Evolutionary conservation across 257 asterid genomes (phyloP), one percentile per base, ranked within the genome.

Genomic region (Solanum rostratum): DNA sequence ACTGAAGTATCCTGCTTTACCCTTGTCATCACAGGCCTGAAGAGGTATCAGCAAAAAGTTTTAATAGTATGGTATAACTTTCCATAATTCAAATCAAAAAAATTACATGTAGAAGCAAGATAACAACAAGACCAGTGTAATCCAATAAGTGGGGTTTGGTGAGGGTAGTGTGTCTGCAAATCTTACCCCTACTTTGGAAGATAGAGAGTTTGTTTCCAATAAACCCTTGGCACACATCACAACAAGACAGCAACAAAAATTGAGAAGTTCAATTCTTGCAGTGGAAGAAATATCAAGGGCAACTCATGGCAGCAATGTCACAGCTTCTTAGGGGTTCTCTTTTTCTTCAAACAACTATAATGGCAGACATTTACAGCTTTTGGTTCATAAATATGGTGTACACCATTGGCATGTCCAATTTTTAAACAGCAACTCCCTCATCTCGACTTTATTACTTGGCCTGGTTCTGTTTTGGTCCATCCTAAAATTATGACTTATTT

Each of bases 1-100:
- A 83, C 83, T 78, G 92, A 79, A 78, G 88, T 74, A 85, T 84
- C 84, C 89, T 87, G 89, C 84, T 91, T 90, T 24, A 85, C 85
- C 83, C 89, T 90, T 52, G 93, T 80, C 82, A 15, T 73, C 19
- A 59, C 84, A 6, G 92, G 88, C 89, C 99, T 94, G 92, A 52
- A 79, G 62, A 80, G 62, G 73, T 87, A 37, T 74, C 33, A 69
- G 80, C 19, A 22, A 69, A 14, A 53, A 4, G 50, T 33, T 9
- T 33, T 18, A 66, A 27, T 24, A 76, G 43, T 76, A 24, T 46
- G 45, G 62, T 18, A 46, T 22, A 73, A 12, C 0, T 15, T 22
- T 73, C 41, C 81, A 74, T 66, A 8, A 46, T 8, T 43, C 37
- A 2, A 60, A 45, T 43, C 59, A 7, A 73, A 14, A n/a, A 45